phyloP scores from a whole-genome alignment of 148 eudicot species.

The Agrostemma githago region DNA sequence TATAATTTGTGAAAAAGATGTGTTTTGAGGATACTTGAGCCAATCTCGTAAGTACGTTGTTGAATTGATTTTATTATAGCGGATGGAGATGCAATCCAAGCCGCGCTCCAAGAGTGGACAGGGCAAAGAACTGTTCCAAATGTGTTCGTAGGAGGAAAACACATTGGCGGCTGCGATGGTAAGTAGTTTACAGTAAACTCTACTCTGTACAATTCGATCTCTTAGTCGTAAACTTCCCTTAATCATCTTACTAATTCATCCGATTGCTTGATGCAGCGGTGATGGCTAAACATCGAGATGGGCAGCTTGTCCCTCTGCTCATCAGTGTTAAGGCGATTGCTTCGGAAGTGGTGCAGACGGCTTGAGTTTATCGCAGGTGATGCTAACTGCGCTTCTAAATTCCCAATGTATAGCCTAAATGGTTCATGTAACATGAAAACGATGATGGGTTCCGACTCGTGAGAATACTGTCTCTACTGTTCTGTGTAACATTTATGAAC shows the following conservation, averaged over 20 bases:
- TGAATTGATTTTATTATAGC: conserved; percentile 26
- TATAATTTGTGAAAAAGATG: too few species aligned
- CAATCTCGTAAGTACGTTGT: background rate
- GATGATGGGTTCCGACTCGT: background rate
- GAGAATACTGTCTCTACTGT: background rate
- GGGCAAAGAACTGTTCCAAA: conserved; percentile 83
- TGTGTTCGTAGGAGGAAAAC: conserved; percentile 75
- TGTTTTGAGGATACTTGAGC: background rate
- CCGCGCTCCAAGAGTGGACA: conserved; percentile 67
- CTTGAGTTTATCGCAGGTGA: background rate
- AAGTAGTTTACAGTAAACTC: background rate
- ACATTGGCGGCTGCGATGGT: conserved; percentile 71
- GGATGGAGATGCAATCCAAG: conserved; percentile 66
- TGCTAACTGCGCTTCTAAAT: background rate
- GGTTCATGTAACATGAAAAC: conserved; percentile 4
- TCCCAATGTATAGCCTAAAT: background rate
- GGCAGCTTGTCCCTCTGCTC: conserved; percentile 64
- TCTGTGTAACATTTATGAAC: background rate
- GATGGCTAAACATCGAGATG: conserved; percentile 40
- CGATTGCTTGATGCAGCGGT: conserved; percentile 37
- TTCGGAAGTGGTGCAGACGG: background rate
- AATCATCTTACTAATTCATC: background rate
- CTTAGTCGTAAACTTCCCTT: background rate
- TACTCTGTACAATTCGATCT: background rate
- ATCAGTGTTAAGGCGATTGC: conserved; percentile 47